A percentile compares a stretch with the other conserved stretches of the same genome.
Evolutionary conservation across 2,329 filamentous ascomycete species (phyloP).

Genomic region (Talaromyces sp.): DNA sequence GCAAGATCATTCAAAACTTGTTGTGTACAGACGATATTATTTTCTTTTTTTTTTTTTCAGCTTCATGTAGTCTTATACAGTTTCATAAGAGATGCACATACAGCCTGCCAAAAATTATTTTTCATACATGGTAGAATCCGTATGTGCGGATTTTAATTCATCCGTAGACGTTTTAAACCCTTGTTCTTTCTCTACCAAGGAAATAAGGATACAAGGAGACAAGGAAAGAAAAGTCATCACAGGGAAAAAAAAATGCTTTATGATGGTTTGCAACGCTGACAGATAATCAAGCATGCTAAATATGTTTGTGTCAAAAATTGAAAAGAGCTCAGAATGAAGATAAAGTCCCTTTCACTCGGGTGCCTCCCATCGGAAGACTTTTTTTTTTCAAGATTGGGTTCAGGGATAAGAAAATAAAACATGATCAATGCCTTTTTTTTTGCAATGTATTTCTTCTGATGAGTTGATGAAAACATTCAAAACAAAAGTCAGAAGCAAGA

Average conservation of each 20-base stretch:
- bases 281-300: slow-evolving; percentile 4
- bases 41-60: not conserved
- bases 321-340: not conserved
- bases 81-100: not conserved
- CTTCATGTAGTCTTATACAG: not conserved
- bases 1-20: not conserved
- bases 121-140: not conserved
- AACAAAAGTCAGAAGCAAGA: slow-evolving; percentile 8
- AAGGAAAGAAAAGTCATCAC: slow-evolving; percentile 2
- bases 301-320: not conserved
- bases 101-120: not conserved
- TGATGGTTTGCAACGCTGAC: not conserved
- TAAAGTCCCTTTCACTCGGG: not conserved
- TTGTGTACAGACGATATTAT: not conserved
- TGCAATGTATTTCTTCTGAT: slow-evolving; percentile 4
- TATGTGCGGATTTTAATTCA: not conserved
- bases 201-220: slow-evolving; percentile 16
- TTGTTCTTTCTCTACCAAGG: not conserved
- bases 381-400: not conserved
- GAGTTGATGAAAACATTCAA: not conserved
- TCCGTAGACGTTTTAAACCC: not conserved
- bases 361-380: not conserved
- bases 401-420: slow-evolving; percentile 2
- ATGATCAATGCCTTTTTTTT: slow-evolving; percentile 8
- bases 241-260: slow-evolving; percentile 17